Percentiles rank a stretch among this genome's conserved stretches.
phyloP scores from a whole-genome alignment of 768 basidiomycete species.

The Podaxis pistillaris region DNA sequence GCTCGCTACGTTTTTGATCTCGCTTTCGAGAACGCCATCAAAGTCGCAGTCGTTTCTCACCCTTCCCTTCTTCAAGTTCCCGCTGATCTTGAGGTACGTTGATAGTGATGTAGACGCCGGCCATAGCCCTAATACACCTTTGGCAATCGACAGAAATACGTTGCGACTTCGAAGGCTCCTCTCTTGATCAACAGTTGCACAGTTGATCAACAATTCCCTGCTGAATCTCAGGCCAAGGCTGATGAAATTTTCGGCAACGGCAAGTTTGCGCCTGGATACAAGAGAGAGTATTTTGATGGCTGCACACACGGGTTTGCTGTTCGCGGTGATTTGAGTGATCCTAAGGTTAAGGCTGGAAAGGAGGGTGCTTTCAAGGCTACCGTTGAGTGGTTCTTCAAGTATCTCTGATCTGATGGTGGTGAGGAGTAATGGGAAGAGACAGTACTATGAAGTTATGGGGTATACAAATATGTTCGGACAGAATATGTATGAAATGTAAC shows the following conservation, averaged over 20 bases:
- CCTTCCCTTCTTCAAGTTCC: constrained; percentile 62
- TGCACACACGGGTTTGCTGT: constrained; percentile 56
- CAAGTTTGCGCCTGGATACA: constrained; percentile 49
- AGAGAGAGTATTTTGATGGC: constrained; percentile 44
- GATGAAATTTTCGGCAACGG: constrained; percentile 48
- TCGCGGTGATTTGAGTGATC: constrained; percentile 45
- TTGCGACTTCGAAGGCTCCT: constrained; percentile 43
- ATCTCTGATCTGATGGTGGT: constrained; percentile 21
- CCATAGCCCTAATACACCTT: background rate
- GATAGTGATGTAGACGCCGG: background rate
- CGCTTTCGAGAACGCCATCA: constrained; percentile 51
- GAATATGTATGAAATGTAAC: background rate
- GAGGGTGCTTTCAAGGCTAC: constrained; percentile 60
- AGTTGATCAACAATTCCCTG: constrained; percentile 49
- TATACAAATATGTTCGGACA: background rate
- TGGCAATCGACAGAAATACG: constrained; percentile 41
- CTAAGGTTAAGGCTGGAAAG: constrained; percentile 57
- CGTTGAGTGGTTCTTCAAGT: constrained; percentile 51
- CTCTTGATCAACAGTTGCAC: constrained; percentile 70
- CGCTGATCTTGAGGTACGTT: constrained; percentile 56
- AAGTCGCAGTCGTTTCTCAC: constrained; percentile 52
- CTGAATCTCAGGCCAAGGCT: constrained; percentile 39
- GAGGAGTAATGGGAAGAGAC: background rate
- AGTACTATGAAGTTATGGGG: background rate
- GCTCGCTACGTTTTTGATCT: constrained; percentile 62